Evolutionary conservation across 148 eudicot genomes (phyloP), one percentile per base, ranked within the genome.

Genomic region (Polygonum aviculare): DNA sequence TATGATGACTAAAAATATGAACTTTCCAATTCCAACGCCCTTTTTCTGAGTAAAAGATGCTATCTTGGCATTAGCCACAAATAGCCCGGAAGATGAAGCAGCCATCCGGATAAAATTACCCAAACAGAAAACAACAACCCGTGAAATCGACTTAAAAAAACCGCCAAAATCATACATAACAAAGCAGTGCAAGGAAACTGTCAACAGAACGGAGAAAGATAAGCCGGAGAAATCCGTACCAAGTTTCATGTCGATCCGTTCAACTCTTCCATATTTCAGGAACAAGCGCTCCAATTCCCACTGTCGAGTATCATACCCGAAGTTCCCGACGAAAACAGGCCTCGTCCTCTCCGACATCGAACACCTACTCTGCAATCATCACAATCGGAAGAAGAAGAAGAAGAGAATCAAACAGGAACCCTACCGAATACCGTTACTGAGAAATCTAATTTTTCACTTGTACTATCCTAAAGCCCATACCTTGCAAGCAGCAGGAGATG

Each of bases 201-300:
- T 26, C 31, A 21, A 49, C 50, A 36, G 21, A 22, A 72, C 8
- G 26, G 33, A 40, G 35, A 72, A 72, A 47, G 33, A 4, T 3
- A 0, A 2, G 5, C 69, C 22, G 12, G 2, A 40, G 11, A 70
- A 33, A 73, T 33, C 22, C 31, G 36, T 90, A 94, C 98, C 97
- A 81, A 90, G 83, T 92, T 92, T 94, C 89, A 94, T 88, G 79
- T 94, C 98, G 77, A 94, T 88, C 47, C 97, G 97, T 4, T 92
- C 97, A 79, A 94, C 87, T 74, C 85, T 76, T 71, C 98, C 97
- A 39, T 92, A 94, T 80, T 88, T 90, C 73, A 89, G 86, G 80
- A 94, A 94, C 73, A 90, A 76, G 1, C 91, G 88, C 81, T 94
- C 97, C 84, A 94, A 80, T 6, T 92, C 97, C 71, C 82, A 77